Base-by-base conservation (phyloP, 495 filamentous ascomycete species). In the Aspergillus mulundensis region DNA sequence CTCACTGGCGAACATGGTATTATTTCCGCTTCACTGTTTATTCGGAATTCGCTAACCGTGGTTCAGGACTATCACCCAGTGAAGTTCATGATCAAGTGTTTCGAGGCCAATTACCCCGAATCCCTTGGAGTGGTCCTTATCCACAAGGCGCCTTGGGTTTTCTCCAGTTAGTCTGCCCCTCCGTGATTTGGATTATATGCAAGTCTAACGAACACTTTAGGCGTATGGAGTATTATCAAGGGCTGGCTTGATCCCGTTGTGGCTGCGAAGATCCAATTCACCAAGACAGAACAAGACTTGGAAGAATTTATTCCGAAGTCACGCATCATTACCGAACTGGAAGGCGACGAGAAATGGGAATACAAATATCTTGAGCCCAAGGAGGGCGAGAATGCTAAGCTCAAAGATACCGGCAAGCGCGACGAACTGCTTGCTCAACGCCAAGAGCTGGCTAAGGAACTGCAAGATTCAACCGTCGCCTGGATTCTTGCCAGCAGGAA, bases 41-140 rank as follows among this genome's bases (percentile, higher is more conserved):
- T 12, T 21, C 18, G n/a, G 7, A 36, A 6, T 18, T 24, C 58
- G 38, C 61, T 70, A 45, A 70, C 30, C 4, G 40, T 39, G 2
- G 25, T 12, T 11, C 38, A 91, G 89, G 94, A 98, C 66, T 97
- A 97, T 66, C 82, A 89, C 0, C 94, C 94, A 0, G 90, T 98
- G 21, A 97, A 93, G 64, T 97, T 97, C 77, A 95, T 98, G 84
- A 97, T 97, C 76, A 96, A 96, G 75, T 96, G 91, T 72, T 98
- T 98, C 68, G 95, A 97, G 74, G 95, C 94, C 48, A 97, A 98
- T 71, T 98, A 97, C 66, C 94, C 95, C 23, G 95, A 97, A 68
- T 89, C 81, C 49, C 78, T 98, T 0, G 94, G 95, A 44, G 77
- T 89, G 6, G 91, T 97, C 7, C 85, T 97, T n/a, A 89, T 98